A percentile compares a stretch with the other conserved stretches of the same genome.
phyloP scores from a whole-genome alignment of 2,329 filamentous ascomycete species.

The Botrytis byssoidea region DNA sequence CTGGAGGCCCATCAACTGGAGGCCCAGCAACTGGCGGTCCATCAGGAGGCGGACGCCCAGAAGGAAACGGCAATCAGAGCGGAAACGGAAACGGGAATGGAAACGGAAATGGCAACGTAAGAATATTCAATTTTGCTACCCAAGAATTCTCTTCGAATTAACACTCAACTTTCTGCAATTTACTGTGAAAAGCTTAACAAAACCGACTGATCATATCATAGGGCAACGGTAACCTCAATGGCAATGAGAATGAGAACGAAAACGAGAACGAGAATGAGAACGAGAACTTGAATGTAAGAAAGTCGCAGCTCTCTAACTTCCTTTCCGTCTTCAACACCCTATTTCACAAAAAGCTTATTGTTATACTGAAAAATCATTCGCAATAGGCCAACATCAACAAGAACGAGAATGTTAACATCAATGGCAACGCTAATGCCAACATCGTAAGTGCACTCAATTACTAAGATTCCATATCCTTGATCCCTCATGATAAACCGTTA shows the following conservation, averaged over 20 bases:
- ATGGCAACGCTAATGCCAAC: background rate
- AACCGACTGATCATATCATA: background rate
- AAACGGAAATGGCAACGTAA: background rate
- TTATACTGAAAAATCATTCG: background rate
- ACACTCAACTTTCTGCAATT: background rate
- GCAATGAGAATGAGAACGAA: background rate
- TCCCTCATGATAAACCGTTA: background rate
- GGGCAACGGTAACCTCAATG: background rate
- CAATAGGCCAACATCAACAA: slow-evolving; percentile 1
- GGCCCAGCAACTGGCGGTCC: background rate
- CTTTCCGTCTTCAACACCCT: too few relatives aligned
- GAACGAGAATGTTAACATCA: slow-evolving; percentile 6
- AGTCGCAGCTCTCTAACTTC: background rate
- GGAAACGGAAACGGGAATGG: background rate
- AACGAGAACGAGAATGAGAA: background rate
- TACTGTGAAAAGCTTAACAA: rapidly evolving
- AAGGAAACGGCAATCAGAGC: background rate
- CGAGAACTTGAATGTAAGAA: slow-evolving; percentile 1
- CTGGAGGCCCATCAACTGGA: background rate
- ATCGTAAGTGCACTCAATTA: background rate
- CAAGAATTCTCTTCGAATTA: too few relatives aligned
- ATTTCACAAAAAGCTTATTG: background rate
- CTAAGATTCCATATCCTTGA: background rate
- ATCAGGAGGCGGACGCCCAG: background rate
- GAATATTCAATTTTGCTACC: background rate